phyloP scores from a whole-genome alignment of 179 eudicot species.

The Carnegiea gigantea region DNA sequence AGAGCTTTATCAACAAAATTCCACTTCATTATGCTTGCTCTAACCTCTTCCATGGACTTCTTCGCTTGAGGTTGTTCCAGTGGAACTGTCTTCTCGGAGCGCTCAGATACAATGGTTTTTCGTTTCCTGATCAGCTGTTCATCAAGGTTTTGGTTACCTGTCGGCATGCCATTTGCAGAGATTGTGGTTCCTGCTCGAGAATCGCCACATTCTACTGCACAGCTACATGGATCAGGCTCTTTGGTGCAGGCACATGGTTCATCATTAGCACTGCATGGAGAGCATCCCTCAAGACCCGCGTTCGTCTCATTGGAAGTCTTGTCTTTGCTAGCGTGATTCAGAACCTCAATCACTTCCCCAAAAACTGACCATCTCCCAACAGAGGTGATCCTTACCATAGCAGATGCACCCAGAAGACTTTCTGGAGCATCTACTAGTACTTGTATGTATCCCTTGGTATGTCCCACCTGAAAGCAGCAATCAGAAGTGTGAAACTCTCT shows the following conservation, averaged over 20 bases:
- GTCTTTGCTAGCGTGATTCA: constrained; percentile 26
- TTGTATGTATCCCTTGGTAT: constrained; percentile 95
- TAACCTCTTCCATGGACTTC: constrained; percentile 19
- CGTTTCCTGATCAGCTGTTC: constrained; percentile 49
- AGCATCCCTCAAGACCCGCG: constrained; percentile 26
- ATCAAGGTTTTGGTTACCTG: constrained; percentile 23
- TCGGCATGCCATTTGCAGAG: constrained; percentile 8
- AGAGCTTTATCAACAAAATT: constrained; percentile 58
- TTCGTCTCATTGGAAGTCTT: constrained; percentile 18
- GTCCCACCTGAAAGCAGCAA: constrained; percentile 68
- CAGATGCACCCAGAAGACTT: constrained; percentile 80
- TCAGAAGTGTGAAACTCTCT: neutral
- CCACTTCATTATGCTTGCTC: constrained; percentile 32
- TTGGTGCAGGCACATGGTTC: constrained; percentile 60
- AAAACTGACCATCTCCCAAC: constrained; percentile 98
- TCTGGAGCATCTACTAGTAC: constrained; percentile 73
- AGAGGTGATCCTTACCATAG: constrained; percentile 71
- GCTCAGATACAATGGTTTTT: constrained; percentile 23
- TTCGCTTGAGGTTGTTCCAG: constrained; percentile 15
- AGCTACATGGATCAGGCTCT: constrained; percentile 55
- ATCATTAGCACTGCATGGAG: constrained; percentile 38
- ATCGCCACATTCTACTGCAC: constrained; percentile 38
- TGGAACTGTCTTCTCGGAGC: constrained; percentile 27
- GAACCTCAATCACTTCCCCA: constrained; percentile 76
- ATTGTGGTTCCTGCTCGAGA: constrained; percentile 13